These are phyloP conservation scores for Fusarium nematophilum DNA, from an alignment of 2,329 filamentous ascomycete genomes.

Conservation along the genomic window DNA sequence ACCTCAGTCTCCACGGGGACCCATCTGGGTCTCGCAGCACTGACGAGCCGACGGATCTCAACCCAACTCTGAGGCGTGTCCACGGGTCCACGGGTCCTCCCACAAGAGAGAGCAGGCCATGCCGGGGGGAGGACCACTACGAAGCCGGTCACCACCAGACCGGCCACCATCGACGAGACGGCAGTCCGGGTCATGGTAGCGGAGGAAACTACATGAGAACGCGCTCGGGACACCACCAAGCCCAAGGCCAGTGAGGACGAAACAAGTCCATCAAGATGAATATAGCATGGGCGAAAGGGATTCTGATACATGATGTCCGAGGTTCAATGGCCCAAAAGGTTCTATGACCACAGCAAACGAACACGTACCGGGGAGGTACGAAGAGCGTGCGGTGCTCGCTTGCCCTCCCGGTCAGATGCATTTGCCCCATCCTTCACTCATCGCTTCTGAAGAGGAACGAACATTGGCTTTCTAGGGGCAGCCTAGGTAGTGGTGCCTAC, in stretches of 20 bases:
- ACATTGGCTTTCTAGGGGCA: slow-evolving; percentile 11
- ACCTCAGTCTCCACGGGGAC: slow-evolving; percentile 51
- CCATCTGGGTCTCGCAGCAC: slow-evolving; percentile 54
- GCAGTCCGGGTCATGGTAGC: slow-evolving; percentile 21
- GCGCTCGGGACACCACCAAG: slow-evolving; percentile 11
- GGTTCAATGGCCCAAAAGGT: neutral
- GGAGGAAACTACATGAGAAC: slow-evolving; percentile 5
- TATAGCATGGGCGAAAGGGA: neutral
- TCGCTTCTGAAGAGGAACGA: slow-evolving; percentile 13
- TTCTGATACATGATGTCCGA: slow-evolving; percentile 1
- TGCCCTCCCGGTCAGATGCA: neutral
- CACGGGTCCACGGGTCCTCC: slow-evolving; percentile 45
- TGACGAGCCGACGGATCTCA: slow-evolving; percentile 53
- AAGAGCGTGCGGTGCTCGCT: no score
- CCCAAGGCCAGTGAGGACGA: slow-evolving; percentile 1
- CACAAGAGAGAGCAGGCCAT: slow-evolving; percentile 39
- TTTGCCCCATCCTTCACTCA: slow-evolving; percentile 15
- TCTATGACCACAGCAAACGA: no score
- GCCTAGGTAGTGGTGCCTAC: slow-evolving; percentile 7
- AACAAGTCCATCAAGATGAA: neutral
- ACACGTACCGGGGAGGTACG: no score
- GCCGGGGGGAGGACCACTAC: slow-evolving; percentile 28
- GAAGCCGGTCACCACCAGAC: slow-evolving; percentile 30
- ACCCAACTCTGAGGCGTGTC: slow-evolving; percentile 51
- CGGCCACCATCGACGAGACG: slow-evolving; percentile 17